Conservation (phyloP, 176 grass and related monocot species). For the Pharus latifolius region DNA sequence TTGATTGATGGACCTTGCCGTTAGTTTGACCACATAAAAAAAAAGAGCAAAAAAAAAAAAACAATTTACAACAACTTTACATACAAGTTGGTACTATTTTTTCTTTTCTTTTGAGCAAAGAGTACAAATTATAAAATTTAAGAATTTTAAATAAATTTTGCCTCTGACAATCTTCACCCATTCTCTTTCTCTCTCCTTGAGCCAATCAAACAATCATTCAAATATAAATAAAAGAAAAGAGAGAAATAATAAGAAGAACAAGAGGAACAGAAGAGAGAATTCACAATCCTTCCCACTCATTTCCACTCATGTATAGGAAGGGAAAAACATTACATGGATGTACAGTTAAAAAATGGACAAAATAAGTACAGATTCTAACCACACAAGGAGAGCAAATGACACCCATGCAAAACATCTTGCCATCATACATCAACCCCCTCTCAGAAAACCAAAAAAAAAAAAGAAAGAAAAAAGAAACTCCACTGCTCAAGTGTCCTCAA, state of each 20-base stretch:
- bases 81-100: background rate
- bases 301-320: conserved; percentile 1
- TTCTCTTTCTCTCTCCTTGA: background rate
- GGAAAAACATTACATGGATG: conserved; percentile 44
- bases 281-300: conserved; percentile 28
- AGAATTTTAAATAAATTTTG: too few relatives aligned
- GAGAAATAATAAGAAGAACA: background rate
- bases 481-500: conserved; percentile 44
- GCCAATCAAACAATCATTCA: background rate
- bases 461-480: background rate
- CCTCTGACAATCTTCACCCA: background rate
- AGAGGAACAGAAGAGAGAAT: background rate
- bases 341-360: conserved; percentile 5
- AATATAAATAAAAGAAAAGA: background rate
- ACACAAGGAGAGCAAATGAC: conserved; percentile 31
- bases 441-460: background rate
- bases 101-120: background rate
- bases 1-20: background rate
- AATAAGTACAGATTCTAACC: conserved; percentile 2
- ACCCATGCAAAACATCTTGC: conserved; percentile 12
- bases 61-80: background rate
- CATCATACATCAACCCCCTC: background rate
- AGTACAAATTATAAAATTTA: background rate
- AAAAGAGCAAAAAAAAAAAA: background rate
- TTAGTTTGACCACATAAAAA: background rate